A percentile compares a stretch with the other conserved stretches of the same genome.
phyloP scores from a whole-genome alignment of 257 asterid genomes.

The Hygrophila difformis region DNA sequence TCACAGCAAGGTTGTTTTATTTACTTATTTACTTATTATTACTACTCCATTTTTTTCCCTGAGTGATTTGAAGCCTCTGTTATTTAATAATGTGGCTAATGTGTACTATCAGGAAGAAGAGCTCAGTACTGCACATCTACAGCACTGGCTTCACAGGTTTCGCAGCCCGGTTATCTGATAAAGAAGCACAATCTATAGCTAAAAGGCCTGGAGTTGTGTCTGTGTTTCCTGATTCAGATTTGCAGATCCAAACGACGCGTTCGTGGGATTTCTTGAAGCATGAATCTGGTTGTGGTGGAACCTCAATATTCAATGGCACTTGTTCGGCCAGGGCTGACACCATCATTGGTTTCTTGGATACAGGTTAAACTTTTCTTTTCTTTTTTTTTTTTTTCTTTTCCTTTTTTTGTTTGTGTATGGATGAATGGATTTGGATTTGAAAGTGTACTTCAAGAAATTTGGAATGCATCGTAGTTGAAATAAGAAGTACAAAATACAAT shows the following conservation, averaged over 20 bases:
- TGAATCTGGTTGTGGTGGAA: slow-evolving; percentile 30
- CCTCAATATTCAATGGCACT: slow-evolving; percentile 14
- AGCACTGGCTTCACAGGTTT: slow-evolving; percentile 65
- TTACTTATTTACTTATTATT: too few species aligned
- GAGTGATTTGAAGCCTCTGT: too few species aligned
- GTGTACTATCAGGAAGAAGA: slow-evolving; percentile 33
- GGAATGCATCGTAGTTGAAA: too few species aligned
- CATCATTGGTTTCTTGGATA: slow-evolving; percentile 75
- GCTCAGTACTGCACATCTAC: slow-evolving; percentile 48
- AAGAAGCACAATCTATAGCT: slow-evolving; percentile 54
- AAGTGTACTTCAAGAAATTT: slow-evolving; percentile 11
- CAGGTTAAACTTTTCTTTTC: slow-evolving; percentile 32
- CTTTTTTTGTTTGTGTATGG: too few species aligned
- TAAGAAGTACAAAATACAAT: too few species aligned
- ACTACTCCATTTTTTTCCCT: too few species aligned
- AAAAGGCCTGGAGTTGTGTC: slow-evolving; percentile 68
- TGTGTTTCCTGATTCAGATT: slow-evolving; percentile 63
- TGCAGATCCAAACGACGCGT: slow-evolving; percentile 78
- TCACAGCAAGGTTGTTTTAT: slow-evolving; percentile 43
- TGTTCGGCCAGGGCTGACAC: slow-evolving; percentile 26
- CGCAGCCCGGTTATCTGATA: slow-evolving; percentile 55
- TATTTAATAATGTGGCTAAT: too few species aligned
- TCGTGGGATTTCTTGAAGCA: slow-evolving; percentile 85
- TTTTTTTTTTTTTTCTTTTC: neutral
- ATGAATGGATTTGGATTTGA: too few species aligned